phyloP scores from a whole-genome alignment of 305 asterid genomes.

The Rubia tinctorum region DNA sequence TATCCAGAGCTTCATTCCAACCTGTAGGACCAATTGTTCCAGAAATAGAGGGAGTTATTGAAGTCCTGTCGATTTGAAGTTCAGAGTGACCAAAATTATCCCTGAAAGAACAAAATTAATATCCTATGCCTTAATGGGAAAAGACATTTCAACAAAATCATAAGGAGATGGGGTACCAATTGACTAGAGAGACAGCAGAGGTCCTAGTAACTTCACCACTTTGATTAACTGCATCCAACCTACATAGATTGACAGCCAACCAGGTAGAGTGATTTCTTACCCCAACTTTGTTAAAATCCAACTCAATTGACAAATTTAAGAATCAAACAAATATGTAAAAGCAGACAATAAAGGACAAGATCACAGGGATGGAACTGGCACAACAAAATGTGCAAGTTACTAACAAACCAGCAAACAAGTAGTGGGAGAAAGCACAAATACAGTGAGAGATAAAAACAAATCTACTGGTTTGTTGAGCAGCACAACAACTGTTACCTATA shows the following conservation, averaged over 20 bases:
- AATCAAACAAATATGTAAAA: not conserved
- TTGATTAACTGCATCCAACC: slow-evolving; percentile 91
- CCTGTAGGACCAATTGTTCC: slow-evolving; percentile 70
- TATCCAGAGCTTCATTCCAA: slow-evolving; percentile 97
- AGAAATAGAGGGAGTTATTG: slow-evolving; percentile 48
- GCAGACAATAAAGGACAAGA: not conserved
- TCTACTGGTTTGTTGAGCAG: not conserved
- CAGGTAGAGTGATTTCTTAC: not conserved
- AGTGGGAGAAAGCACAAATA: not conserved
- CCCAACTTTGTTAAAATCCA: not conserved
- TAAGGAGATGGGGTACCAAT: slow-evolving; percentile 42
- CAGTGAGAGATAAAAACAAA: not conserved
- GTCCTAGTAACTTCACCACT: slow-evolving; percentile 88
- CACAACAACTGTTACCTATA: not conserved
- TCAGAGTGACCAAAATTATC: slow-evolving; percentile 69
- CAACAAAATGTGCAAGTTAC: too few relatives aligned
- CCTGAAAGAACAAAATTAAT: slow-evolving; percentile 37
- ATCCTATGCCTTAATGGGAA: not conserved
- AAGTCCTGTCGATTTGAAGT: slow-evolving; percentile 59
- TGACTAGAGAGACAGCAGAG: slow-evolving; percentile 50
- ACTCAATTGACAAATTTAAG: not conserved
- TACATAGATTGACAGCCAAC: slow-evolving; percentile 30
- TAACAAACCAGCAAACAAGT: too few relatives aligned
- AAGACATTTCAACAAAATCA: not conserved
- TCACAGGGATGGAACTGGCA: not conserved